Evolutionary conservation across 1,284 basidiomycete species (phyloP).

Genomic region (Trichosporon faecale): DNA sequence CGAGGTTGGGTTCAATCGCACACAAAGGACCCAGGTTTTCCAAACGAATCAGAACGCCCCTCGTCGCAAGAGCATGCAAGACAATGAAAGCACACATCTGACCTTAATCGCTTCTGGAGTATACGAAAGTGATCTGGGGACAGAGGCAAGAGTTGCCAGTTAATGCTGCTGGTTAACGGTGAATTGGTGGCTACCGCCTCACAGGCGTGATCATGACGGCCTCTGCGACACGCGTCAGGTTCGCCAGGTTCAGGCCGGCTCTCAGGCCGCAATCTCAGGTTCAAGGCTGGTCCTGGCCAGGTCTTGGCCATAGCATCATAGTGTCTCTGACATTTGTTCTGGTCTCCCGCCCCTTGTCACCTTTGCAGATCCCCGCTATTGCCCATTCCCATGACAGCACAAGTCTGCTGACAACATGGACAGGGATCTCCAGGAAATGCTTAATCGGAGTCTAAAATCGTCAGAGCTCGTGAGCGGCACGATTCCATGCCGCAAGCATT

Average conservation of each 20-base stretch:
- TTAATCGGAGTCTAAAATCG: too few relatives aligned
- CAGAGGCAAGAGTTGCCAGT: neutral
- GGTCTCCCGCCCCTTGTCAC: neutral
- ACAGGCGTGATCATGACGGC: neutral
- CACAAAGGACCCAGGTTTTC: neutral
- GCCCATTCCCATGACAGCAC: neutral
- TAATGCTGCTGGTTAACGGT: neutral
- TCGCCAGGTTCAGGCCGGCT: neutral
- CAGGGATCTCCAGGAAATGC: neutral
- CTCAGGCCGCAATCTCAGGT: neutral
- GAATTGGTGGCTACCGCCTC: neutral
- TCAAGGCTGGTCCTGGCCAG: neutral
- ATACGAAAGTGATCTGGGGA: neutral
- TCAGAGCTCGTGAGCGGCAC: too few relatives aligned
- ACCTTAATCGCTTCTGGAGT: neutral
- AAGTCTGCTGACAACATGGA: neutral
- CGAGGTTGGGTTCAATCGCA: neutral
- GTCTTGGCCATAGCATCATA: neutral
- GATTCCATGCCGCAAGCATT: too few relatives aligned
- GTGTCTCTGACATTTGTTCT: neutral
- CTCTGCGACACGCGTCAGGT: neutral
- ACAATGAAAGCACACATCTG: neutral
- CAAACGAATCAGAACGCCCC: neutral
- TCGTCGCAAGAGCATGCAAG: neutral
- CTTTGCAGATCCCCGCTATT: neutral